A percentile compares a stretch with the other conserved stretches of the same genome.
These are phyloP conservation scores for Pyracantha coccinea DNA, from an alignment of 331 rosid genomes.

Conservation along the genomic window DNA sequence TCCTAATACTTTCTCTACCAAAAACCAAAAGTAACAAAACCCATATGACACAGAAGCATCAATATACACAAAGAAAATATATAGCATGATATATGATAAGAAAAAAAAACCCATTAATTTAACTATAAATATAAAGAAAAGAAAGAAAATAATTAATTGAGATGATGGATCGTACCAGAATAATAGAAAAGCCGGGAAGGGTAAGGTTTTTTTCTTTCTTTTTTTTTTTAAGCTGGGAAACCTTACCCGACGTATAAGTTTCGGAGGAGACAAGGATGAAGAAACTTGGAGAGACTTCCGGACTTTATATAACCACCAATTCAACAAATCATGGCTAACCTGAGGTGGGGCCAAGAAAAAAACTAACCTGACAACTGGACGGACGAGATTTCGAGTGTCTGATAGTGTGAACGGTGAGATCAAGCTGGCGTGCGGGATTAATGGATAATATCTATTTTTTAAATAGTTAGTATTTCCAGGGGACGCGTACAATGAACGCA, in stretches of 20 bases:
- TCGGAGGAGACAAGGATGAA: not conserved
- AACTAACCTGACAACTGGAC: not conserved
- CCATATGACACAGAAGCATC: not conserved
- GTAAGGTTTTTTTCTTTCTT: not conserved
- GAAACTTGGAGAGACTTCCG: accelerated
- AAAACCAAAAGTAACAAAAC: too few species aligned
- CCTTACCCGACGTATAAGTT: not conserved
- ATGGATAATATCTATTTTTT: not conserved
- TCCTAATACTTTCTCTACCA: too few species aligned
- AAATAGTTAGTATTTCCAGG: not conserved
- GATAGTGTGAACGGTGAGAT: not conserved
- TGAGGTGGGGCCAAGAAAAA: not conserved
- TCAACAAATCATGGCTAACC: slow-evolving; percentile 3
- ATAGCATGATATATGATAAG: too few species aligned
- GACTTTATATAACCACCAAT: not conserved
- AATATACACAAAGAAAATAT: not conserved
- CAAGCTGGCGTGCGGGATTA: not conserved
- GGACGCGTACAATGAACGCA: not conserved
- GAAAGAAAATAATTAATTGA: not conserved
- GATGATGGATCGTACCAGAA: not conserved
- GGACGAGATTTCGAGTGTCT: not conserved
- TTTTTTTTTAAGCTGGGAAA: not conserved
- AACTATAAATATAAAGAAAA: too few species aligned
- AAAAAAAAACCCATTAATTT: too few species aligned
- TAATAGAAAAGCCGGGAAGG: not conserved